These are phyloP conservation scores for Aspergillus neotritici DNA, from an alignment of 2,329 filamentous ascomycete species.

Conservation along the genomic window DNA sequence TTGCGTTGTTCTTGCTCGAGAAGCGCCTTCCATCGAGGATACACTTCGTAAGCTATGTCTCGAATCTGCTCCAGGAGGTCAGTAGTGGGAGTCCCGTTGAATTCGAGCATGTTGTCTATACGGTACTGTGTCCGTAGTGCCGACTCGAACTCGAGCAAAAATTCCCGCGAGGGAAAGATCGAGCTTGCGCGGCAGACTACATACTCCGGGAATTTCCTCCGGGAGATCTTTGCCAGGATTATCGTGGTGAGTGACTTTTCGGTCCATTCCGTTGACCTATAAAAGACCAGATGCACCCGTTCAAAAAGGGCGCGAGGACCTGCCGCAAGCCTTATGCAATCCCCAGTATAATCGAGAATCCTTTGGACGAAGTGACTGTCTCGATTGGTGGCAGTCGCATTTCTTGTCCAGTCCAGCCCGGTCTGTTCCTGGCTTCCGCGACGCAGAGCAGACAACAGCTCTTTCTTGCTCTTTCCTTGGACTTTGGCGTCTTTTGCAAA, in stretches of 20 bases:
- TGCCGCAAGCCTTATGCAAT: conserved; percentile 75
- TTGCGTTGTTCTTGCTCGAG: conserved; percentile 70
- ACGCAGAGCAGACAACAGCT: conserved; percentile 69
- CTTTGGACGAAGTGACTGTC: conserved; percentile 70
- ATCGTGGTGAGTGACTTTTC: conserved; percentile 94
- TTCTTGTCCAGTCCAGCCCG: conserved; percentile 62
- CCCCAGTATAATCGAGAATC: conserved; percentile 70
- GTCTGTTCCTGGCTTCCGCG: conserved; percentile 67
- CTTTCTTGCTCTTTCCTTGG: conserved; percentile 80
- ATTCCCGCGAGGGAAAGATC: conserved; percentile 72
- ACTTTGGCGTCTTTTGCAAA: conserved; percentile 83
- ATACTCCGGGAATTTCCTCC: conserved; percentile 81
- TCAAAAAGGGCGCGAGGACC: conserved; percentile 76
- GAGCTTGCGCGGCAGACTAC: conserved; percentile 84
- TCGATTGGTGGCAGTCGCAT: conserved; percentile 53
- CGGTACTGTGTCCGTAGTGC: conserved; percentile 74
- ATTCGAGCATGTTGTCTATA: conserved; percentile 77
- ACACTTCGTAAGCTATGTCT: conserved; percentile 65
- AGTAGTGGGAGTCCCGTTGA: conserved; percentile 63
- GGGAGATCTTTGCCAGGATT: conserved; percentile 84
- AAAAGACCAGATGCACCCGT: conserved; percentile 91
- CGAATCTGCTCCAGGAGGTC: conserved; percentile 63
- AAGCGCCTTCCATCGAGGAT: conserved; percentile 73
- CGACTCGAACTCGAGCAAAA: conserved; percentile 82
- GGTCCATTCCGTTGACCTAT: conserved; percentile 92